Evolutionary conservation across 768 basidiomycete genomes (phyloP).

Genomic region (Pisolithus marmoratus): DNA sequence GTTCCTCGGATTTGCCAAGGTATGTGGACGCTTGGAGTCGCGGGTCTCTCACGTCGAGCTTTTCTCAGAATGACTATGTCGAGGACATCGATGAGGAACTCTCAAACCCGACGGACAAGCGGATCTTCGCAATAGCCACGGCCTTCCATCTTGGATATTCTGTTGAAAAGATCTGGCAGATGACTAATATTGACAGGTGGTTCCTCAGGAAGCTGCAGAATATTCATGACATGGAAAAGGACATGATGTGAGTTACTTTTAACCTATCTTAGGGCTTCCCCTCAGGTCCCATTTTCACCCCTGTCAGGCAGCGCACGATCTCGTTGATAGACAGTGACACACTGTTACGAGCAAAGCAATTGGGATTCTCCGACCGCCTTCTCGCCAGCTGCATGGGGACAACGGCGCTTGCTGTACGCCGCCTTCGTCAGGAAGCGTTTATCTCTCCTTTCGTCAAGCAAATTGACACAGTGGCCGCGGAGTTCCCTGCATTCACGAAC

Average conservation of each 20-base stretch:
- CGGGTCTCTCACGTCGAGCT: neutral
- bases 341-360: constrained; percentile 82
- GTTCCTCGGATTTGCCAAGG: constrained; percentile 89
- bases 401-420: constrained; percentile 89
- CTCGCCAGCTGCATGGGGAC: constrained; percentile 79
- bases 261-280: neutral
- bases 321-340: constrained; percentile 55
- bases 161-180: constrained; percentile 94
- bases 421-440: constrained; percentile 76
- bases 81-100: constrained; percentile 93
- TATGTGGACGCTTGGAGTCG: constrained; percentile 15
- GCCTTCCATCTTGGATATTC: constrained; percentile 92
- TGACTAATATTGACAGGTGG: constrained; percentile 99
- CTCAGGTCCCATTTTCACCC: constrained; percentile 1
- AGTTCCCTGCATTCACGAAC: constrained; percentile 98
- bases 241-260: constrained; percentile 54
- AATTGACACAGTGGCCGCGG: constrained; percentile 98
- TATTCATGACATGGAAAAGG: constrained; percentile 76
- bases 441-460: constrained; percentile 95
- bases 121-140: constrained; percentile 92
- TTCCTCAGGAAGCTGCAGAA: constrained; percentile 87
- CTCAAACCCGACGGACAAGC: constrained; percentile 91
- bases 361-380: constrained; percentile 94
- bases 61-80: constrained; percentile 69
- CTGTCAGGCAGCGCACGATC: constrained; percentile 53